phyloP scores from a whole-genome alignment of 306 rosid species.

The Inga laurina region DNA sequence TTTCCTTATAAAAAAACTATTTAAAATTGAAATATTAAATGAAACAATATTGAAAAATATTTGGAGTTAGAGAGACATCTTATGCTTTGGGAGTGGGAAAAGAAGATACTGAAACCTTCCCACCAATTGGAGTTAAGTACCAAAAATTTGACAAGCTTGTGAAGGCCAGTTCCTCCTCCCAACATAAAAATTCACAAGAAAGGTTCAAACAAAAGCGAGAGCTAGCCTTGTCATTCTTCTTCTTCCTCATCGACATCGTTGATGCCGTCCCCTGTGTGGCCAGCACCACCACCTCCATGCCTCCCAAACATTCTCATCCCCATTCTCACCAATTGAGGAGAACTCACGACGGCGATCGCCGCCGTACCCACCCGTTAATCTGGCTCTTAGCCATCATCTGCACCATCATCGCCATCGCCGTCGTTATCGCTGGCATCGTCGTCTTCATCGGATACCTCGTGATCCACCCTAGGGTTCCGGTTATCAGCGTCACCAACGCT shows the following conservation, averaged over 20 bases:
- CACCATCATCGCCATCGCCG: slow-evolving; percentile 54
- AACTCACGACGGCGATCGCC: slow-evolving; percentile 3
- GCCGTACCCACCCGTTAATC: slow-evolving; percentile 57
- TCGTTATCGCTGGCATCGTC: slow-evolving; percentile 53
- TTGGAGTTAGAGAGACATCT: not conserved
- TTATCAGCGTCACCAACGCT: slow-evolving; percentile 51
- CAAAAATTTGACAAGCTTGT: slow-evolving; percentile 19
- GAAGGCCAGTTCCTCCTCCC: slow-evolving; percentile 1
- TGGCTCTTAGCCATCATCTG: slow-evolving; percentile 68
- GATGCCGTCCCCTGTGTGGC: slow-evolving; percentile 35
- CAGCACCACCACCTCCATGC: slow-evolving; percentile 1
- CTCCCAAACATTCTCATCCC: not conserved
- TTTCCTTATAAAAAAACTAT: too few species aligned
- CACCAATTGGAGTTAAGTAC: slow-evolving; percentile 39
- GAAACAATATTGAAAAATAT: not conserved
- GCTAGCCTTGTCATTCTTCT: not conserved
- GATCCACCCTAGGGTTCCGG: slow-evolving; percentile 75
- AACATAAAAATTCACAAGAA: slow-evolving; percentile 23
- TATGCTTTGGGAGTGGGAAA: slow-evolving; percentile 61
- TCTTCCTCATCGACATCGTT: not conserved
- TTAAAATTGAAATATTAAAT: too few species aligned
- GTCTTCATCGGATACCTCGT: slow-evolving; percentile 62
- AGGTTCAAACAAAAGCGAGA: not conserved
- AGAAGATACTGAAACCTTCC: slow-evolving; percentile 82
- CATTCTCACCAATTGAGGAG: not conserved